Evolutionary conservation across 768 basidiomycete genomes (phyloP), one percentile per base, ranked within the genome.

Genomic region (Artomyces pyxidatus): DNA sequence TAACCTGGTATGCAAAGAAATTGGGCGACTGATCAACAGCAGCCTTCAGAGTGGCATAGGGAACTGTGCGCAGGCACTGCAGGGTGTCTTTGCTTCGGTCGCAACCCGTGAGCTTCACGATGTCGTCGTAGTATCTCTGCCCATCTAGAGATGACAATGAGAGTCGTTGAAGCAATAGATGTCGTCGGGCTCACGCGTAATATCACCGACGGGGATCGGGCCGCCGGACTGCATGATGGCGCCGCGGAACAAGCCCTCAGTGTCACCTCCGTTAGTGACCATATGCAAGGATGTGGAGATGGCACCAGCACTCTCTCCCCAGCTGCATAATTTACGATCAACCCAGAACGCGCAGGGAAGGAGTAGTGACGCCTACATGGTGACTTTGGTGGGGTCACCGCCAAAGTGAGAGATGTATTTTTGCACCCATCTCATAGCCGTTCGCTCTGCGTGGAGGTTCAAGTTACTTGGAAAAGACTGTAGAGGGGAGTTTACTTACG

Each of bases 391-490:
- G 0, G 77, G 75, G 60, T 86, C 81, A 9, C 85, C 85, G 1
- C 83, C 83, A 52, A 85, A 86, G 7, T 68, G 65, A 28, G 61
- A 53, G 53, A 85, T 82, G 58, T 86, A 78, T 57, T 79, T 76
- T 53, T 82, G 76, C 1, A 86, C 67, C 84, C 84, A 86, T 48
- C 75, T 62, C 6, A 87, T 57, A 2, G 78, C 81, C 28, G 75
- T 63, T 22, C 77, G 70, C 58, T 79, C 76, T 83, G 17, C 16
- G 30, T 11, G 41, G 10, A 26, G 2, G 5, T 41, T n/a, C n/a
- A n/a, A n/a, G n/a, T n/a, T n/a, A n/a, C n/a, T n/a, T 10, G 25
- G 45, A 32, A 4, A 22, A 28, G 21, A 1, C 7, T 16, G 19
- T 16, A 9, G 38, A 7, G 10, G 21, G 6, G 0, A n/a, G 6